Conservation (phyloP, 345 rosid genomes). For the Pistacia vera region DNA sequence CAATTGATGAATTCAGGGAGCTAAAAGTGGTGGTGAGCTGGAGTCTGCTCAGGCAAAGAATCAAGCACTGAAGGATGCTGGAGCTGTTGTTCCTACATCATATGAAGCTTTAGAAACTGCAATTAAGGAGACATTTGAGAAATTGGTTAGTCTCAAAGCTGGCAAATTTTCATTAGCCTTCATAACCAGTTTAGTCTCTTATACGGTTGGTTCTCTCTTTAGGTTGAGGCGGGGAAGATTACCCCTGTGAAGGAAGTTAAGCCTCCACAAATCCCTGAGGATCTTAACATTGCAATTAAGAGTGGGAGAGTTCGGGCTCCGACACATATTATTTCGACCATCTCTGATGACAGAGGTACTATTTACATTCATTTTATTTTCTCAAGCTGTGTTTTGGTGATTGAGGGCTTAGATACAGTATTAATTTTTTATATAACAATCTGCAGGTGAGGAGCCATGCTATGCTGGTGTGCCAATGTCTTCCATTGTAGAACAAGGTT, state of each 20-base stretch:
- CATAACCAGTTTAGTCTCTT: constrained; percentile 4
- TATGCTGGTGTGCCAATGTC: constrained; percentile 99
- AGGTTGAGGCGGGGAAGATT: constrained; percentile 84
- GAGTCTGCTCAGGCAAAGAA: constrained; percentile 99
- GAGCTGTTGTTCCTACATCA: constrained; percentile 94
- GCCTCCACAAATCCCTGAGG: constrained; percentile 97
- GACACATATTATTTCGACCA: constrained; percentile 94
- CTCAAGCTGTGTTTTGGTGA: neutral
- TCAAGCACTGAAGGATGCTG: constrained; percentile 84
- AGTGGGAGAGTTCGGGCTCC: constrained; percentile 98
- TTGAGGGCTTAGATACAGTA: neutral
- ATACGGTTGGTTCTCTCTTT: constrained; percentile 12
- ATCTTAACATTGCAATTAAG: constrained; percentile 88
- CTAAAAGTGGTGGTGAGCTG: constrained; percentile 97
- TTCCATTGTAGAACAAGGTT: constrained; percentile 86
- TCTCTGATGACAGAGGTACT: constrained; percentile 94
- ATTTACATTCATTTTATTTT: neutral
- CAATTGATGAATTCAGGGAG: constrained; percentile 60
- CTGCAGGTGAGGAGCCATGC: constrained; percentile 96
- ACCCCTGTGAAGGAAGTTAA: constrained; percentile 71
- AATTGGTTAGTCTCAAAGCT: constrained; percentile 58
- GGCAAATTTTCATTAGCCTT: neutral
- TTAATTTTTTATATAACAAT: constrained; percentile 9
- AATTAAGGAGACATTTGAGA: constrained; percentile 87
- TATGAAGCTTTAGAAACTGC: constrained; percentile 78